A percentile compares a stretch with the other conserved stretches of the same genome.
Evolutionary conservation across 2,329 filamentous ascomycete species (phyloP).

Genomic region (Ophiostoma montium): DNA sequence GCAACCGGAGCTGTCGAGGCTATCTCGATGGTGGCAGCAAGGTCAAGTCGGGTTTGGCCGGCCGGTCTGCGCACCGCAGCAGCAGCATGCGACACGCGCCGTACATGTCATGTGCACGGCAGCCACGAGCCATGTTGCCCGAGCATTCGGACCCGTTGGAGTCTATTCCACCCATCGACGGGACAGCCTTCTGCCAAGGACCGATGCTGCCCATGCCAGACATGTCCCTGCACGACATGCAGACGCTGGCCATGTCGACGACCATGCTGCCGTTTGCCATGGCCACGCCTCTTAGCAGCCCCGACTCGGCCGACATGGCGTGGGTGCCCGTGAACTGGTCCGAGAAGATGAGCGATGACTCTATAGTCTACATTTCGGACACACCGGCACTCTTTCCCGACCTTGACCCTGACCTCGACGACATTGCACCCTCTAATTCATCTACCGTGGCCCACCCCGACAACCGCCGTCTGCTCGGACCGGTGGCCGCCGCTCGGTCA

Average conservation of each 20-base stretch:
- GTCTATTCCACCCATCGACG: too few species aligned
- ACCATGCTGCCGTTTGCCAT: not conserved
- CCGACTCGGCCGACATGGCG: not conserved
- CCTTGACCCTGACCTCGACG: not conserved
- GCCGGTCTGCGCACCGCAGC: too few species aligned
- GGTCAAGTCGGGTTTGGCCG: not conserved
- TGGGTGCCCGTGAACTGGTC: not conserved
- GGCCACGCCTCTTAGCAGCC: not conserved
- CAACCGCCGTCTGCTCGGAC: conserved; percentile 1
- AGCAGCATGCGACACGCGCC: not conserved
- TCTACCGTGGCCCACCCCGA: too few species aligned
- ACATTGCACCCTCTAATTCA: not conserved
- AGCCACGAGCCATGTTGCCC: not conserved
- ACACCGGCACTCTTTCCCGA: not conserved
- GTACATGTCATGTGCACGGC: not conserved
- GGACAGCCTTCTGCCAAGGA: too few species aligned
- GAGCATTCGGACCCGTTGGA: too few species aligned
- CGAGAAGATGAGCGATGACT: not conserved
- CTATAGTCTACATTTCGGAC: not conserved
- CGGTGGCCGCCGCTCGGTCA: not conserved
- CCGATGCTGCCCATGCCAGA: not conserved
- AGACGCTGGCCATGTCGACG: not conserved
- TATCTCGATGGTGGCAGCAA: conserved; percentile 4
- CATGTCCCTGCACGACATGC: too few species aligned
- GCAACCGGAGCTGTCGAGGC: conserved; percentile 10